Conservation (phyloP, 2,329 filamentous ascomycete genomes). For the Scedosporium dehoogii region DNA sequence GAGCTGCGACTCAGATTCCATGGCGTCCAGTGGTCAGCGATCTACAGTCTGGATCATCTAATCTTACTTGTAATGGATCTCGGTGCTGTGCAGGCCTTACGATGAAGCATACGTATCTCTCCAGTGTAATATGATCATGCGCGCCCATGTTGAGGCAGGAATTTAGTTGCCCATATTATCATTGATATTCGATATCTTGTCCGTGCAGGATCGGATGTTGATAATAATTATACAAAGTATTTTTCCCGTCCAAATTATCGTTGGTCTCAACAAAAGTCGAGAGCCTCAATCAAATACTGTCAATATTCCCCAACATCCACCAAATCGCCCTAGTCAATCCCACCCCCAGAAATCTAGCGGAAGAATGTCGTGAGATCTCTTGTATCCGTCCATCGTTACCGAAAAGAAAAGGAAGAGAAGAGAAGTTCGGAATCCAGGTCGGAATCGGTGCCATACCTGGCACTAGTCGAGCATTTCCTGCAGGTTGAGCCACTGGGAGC, state of each 20-base stretch:
- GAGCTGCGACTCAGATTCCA: background rate
- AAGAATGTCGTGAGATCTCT: background rate
- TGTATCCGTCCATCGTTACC: background rate
- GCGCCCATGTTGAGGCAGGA: background rate
- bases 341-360: background rate
- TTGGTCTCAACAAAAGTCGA: background rate
- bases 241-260: background rate
- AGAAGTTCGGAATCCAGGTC: background rate
- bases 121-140: background rate
- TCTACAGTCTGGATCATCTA: background rate
- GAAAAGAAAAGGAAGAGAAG: background rate
- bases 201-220: background rate
- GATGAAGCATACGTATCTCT: background rate
- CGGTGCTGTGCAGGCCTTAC: background rate
- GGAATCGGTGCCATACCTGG: background rate
- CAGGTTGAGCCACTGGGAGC: background rate
- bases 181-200: background rate
- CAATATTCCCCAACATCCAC: background rate
- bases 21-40: background rate
- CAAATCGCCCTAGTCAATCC: background rate
- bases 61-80: background rate
- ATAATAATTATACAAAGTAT: background rate
- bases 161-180: background rate
- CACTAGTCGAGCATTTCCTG: background rate
- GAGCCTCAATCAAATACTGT: background rate